Base-by-base conservation (phyloP, 1,139 yeast genomes). In the Saccharomyces hybrid region DNA sequence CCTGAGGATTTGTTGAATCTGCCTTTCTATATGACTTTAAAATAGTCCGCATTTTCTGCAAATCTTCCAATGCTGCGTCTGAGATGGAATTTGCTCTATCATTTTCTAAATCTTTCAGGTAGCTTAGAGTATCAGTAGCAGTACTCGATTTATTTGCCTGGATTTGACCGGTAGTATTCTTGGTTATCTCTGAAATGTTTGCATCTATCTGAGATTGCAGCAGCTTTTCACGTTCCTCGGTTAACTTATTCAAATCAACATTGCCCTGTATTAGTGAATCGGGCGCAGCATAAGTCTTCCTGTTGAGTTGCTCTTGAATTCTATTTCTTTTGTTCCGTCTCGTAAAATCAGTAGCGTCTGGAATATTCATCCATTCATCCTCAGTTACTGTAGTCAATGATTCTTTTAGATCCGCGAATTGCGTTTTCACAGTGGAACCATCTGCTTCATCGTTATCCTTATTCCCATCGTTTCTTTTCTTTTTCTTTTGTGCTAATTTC, bases 301-400 rank as follows among this genome's bases (percentile, higher is more conserved):
- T 84, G 56, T 81, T 82, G 64, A 76, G 80, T 63, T 84, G 86
- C 52, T 81, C 80, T 55, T 84, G 77, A 49, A 83, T 70, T 52
- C 96, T 73, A 52, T 79, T 73, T 55, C 98, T 74, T 64, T 90
- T 89, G 68, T 90, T 89, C 57, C 82, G 75, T 62, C 85, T 78
- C 0, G 99, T 93, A 62, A 88, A 74, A 71, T 93, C 99, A 1
- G 90, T 88, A 0, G 90, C 95, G 59, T 89, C 96, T 0, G 99
- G 98, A 4, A 93, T 67, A 58, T 75, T 77, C 2, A 80, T 78
- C 99, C 99, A 93, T 64, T 91, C 85, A 2, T 81, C 86, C 21
- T 76, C 80, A 1, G 88, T 76, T 0, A 93, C 80, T 0, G 72
- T 60, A 0, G 83, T 74, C 52, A 91, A 71, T 0, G 79, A 82